A percentile compares a stretch with the other conserved stretches of the same genome.
These are phyloP conservation scores for Podaxis carcinomalis DNA, from an alignment of 768 basidiomycete genomes.

Conservation along the genomic window DNA sequence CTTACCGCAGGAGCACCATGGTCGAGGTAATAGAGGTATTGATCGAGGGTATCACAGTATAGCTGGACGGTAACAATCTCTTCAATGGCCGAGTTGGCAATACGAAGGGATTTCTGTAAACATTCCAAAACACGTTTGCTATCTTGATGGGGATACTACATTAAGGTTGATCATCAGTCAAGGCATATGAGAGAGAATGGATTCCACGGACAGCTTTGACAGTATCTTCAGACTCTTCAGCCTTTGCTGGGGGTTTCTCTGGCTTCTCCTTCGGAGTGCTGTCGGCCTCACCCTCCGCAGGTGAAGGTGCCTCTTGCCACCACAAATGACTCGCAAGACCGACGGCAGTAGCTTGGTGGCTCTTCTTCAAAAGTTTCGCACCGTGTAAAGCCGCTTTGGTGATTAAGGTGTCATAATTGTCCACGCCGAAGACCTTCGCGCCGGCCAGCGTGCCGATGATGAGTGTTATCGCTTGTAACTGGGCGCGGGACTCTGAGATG, in stretches of 20 bases:
- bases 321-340: conserved; percentile 94
- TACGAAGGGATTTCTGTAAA: conserved; percentile 92
- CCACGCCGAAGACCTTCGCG: conserved; percentile 85
- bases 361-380: conserved; percentile 95
- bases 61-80: conserved; percentile 95
- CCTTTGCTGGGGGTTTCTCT: conserved; percentile 34
- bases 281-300: conserved; percentile 30
- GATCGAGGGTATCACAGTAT: conserved; percentile 94
- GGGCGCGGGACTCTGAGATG: conserved; percentile 93
- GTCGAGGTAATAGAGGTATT: conserved; percentile 95
- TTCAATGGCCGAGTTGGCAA: conserved; percentile 94
- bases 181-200: background rate
- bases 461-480: conserved; percentile 94
- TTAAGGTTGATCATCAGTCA: conserved; percentile 3
- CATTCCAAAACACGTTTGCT: conserved; percentile 98
- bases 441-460: conserved; percentile 90
- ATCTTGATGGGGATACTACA: conserved; percentile 82
- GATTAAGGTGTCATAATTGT: conserved; percentile 96
- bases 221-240: conserved; percentile 37
- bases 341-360: conserved; percentile 94
- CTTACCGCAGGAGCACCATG: conserved; percentile 87
- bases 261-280: conserved; percentile 26
- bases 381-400: conserved; percentile 99
- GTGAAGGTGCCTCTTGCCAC: conserved; percentile 80
- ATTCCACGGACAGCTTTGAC: conserved; percentile 50